Evolutionary conservation across 441 rosid species (phyloP).

Genomic region (Omphalea diandra): DNA sequence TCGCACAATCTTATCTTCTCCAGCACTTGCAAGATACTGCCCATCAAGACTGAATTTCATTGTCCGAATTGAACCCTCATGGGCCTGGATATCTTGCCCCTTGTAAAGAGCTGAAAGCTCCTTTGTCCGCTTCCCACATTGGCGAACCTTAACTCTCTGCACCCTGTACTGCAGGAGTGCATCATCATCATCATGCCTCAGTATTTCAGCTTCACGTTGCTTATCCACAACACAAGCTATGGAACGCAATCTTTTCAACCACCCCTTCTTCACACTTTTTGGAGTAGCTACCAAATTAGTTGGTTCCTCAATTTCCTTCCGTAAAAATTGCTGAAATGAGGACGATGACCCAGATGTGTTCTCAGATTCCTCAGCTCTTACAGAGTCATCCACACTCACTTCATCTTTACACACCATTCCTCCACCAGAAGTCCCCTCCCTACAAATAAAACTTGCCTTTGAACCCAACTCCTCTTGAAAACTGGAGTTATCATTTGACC

Average conservation of each 20-base stretch:
- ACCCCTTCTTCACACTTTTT: slow-evolving; percentile 45
- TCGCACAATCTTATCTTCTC: no score
- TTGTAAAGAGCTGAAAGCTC: slow-evolving; percentile 67
- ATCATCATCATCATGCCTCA: slow-evolving; percentile 25
- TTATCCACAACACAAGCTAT: slow-evolving; percentile 50
- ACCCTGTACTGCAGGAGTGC: slow-evolving; percentile 29
- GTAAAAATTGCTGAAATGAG: slow-evolving; percentile 33
- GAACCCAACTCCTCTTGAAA: slow-evolving; percentile 22
- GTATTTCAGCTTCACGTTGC: slow-evolving; percentile 35
- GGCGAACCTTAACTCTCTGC: slow-evolving; percentile 50
- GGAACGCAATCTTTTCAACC: slow-evolving; percentile 60
- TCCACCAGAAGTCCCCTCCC: slow-evolving; percentile 31
- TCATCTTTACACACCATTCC: slow-evolving; percentile 29
- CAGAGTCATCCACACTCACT: slow-evolving; percentile 26
- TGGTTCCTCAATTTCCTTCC: slow-evolving; percentile 36
- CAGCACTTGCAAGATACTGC: slow-evolving; percentile 70
- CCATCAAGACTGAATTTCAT: no score
- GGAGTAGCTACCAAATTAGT: slow-evolving; percentile 15
- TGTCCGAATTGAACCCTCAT: slow-evolving; percentile 68
- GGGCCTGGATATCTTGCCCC: slow-evolving; percentile 71
- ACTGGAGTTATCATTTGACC: slow-evolving; percentile 31
- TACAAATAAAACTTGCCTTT: slow-evolving; percentile 31
- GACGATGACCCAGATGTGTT: slow-evolving; percentile 35
- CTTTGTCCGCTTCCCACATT: slow-evolving; percentile 52
- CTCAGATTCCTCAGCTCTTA: slow-evolving; percentile 30